These are phyloP conservation scores for Naumovozyma baii DNA, from an alignment of 805 yeast species.

Conservation along the genomic window DNA sequence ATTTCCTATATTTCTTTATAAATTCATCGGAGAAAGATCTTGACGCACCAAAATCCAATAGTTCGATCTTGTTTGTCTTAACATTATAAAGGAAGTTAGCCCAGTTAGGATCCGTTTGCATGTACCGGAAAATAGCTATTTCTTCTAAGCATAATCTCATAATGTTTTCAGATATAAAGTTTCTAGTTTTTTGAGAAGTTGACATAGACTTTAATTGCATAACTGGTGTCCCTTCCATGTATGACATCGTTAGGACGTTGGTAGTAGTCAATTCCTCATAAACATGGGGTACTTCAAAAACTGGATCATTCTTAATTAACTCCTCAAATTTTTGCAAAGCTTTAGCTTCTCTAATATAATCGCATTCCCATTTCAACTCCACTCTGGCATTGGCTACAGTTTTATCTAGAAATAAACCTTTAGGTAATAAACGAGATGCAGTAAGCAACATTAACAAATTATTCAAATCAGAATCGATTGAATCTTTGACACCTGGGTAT, in stretches of 20 bases:
- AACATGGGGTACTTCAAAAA: constrained; percentile 73
- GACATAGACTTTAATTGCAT: constrained; percentile 57
- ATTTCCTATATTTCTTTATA: constrained; percentile 54
- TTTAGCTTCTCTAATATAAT: constrained; percentile 80
- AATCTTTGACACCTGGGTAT: constrained; percentile 91
- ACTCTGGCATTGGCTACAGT: constrained; percentile 88
- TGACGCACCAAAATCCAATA: constrained; percentile 93
- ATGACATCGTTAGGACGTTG: constrained; percentile 83
- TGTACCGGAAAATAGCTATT: constrained; percentile 72
- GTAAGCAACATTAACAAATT: constrained; percentile 71
- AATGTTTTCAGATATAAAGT: constrained; percentile 76
- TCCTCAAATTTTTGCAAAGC: constrained; percentile 60
- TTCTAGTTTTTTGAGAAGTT: constrained; percentile 48
- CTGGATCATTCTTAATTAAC: constrained; percentile 48
- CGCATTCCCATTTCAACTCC: constrained; percentile 97
- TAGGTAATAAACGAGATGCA: constrained; percentile 80
- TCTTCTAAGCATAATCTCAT: constrained; percentile 83
- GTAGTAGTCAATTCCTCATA: constrained; percentile 68
- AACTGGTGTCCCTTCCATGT: constrained; percentile 74
- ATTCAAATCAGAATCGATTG: constrained; percentile 90
- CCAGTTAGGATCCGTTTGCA: constrained; percentile 99
- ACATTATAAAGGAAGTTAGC: constrained; percentile 86
- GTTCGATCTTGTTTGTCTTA: constrained; percentile 61
- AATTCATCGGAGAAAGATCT: constrained; percentile 66
- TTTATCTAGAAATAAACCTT: constrained; percentile 83